Conservation (phyloP, 176 grass and related monocot species). For the Avena insularis region DNA sequence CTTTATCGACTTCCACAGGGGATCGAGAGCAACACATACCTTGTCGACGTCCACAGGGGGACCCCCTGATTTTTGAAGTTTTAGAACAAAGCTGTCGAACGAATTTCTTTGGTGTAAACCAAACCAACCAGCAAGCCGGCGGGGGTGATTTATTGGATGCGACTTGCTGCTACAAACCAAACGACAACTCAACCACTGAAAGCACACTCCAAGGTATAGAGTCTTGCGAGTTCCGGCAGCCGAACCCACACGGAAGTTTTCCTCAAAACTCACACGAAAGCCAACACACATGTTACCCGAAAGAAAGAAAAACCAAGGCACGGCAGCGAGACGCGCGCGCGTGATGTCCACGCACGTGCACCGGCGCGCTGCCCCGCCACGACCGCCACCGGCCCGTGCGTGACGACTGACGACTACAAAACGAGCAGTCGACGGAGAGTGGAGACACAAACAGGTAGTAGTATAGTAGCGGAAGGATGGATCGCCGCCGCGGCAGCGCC, state of each 20-base stretch:
- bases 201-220: not conserved
- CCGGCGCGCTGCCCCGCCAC: not conserved
- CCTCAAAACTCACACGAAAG: not conserved
- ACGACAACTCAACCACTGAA: not conserved
- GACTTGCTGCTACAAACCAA: not conserved
- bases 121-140: no score
- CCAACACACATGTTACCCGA: not conserved
- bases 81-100: no score
- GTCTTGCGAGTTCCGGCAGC: not conserved
- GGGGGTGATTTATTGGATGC: no score
- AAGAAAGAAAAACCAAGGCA: not conserved
- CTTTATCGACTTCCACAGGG: no score
- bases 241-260: not conserved
- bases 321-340: conserved; percentile 17
- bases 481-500: not conserved
- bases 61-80: no score
- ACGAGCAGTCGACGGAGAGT: no score
- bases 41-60: no score
- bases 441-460: not conserved
- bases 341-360: not conserved
- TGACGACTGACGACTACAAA: not conserved
- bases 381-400: not conserved
- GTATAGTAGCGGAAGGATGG: conserved; percentile 10
- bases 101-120: not conserved
- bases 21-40: no score